Evolutionary conservation across 2,329 filamentous ascomycete genomes (phyloP).

Genomic region (Scytalidium sp.): DNA sequence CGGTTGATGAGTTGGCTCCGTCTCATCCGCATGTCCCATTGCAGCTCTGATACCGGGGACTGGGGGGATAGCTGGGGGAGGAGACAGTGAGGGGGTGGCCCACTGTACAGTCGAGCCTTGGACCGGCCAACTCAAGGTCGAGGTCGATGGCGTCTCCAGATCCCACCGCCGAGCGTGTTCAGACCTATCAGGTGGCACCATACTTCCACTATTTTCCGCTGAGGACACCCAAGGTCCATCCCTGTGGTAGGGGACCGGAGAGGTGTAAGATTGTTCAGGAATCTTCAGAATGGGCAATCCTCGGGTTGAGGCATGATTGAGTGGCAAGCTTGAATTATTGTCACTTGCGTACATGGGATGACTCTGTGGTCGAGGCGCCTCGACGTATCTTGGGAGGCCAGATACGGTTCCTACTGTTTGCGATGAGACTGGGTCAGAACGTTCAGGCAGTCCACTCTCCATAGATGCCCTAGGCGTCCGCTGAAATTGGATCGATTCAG

Average conservation of each 20-base stretch:
- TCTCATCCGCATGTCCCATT: not conserved
- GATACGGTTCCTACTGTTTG: not conserved
- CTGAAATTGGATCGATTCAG: not conserved
- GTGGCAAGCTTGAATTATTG: constrained; percentile 9
- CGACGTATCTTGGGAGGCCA: constrained; percentile 6
- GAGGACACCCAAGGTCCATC: constrained; percentile 28
- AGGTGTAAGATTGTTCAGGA: constrained; percentile 23
- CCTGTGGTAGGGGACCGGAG: constrained; percentile 21
- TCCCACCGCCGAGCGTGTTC: constrained; percentile 14
- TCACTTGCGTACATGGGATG: constrained; percentile 11
- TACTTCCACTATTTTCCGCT: constrained; percentile 27
- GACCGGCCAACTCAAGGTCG: constrained; percentile 23
- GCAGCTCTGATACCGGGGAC: not conserved
- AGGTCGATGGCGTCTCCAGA: constrained; percentile 20
- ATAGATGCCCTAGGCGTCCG: not conserved
- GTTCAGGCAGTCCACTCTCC: not conserved
- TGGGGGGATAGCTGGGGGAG: not conserved
- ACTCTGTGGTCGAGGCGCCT: constrained; percentile 13
- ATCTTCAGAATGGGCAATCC: constrained; percentile 23
- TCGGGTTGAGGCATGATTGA: constrained; percentile 13
- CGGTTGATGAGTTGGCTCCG: constrained; percentile 18
- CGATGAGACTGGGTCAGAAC: not conserved
- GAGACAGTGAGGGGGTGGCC: constrained; percentile 10
- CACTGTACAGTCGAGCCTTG: constrained; percentile 14
- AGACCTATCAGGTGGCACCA: constrained; percentile 25